Conservation (phyloP, 2,329 filamentous ascomycete genomes). For the Colletotrichum sp. region DNA sequence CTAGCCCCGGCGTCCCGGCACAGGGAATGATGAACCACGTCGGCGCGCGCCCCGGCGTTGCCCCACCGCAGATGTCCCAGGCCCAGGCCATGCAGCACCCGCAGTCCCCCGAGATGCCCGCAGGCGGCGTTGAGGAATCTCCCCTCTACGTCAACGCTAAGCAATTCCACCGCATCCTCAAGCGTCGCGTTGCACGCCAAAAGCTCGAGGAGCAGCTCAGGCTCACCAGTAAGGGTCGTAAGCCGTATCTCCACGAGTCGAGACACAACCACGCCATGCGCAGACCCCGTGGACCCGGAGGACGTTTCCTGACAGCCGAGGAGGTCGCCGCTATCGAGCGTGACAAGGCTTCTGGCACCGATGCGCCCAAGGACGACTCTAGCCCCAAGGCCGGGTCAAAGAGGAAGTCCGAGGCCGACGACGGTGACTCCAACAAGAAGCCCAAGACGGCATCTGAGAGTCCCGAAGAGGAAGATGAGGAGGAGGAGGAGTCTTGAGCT, state of each 20-base stretch:
- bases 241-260: conserved; percentile 97
- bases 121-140: conserved; percentile 81
- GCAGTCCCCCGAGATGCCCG: conserved; percentile 81
- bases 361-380: conserved; percentile 25
- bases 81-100: conserved; percentile 71
- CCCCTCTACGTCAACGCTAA: conserved; percentile 98
- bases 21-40: conserved; percentile 79
- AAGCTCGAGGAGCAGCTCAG: conserved; percentile 91
- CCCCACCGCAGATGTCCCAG: conserved; percentile 64
- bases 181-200: conserved; percentile 90
- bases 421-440: conserved; percentile 59
- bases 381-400: conserved; percentile 53
- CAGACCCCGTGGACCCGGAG: conserved; percentile 88
- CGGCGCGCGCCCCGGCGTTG: conserved; percentile 50
- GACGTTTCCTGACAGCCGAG: conserved; percentile 94
- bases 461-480: conserved; percentile 45
- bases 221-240: conserved; percentile 91
- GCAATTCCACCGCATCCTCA: conserved; percentile 96
- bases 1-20: conserved; percentile 75
- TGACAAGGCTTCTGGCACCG: conserved; percentile 48
- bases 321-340: conserved; percentile 91
- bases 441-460: conserved; percentile 54
- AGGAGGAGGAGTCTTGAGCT: conserved; percentile 39
- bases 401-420: conserved; percentile 62
- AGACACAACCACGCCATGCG: conserved; percentile 99